These are phyloP conservation scores for Prunus salicina DNA, from an alignment of 306 rosid species.

Conservation along the genomic window DNA sequence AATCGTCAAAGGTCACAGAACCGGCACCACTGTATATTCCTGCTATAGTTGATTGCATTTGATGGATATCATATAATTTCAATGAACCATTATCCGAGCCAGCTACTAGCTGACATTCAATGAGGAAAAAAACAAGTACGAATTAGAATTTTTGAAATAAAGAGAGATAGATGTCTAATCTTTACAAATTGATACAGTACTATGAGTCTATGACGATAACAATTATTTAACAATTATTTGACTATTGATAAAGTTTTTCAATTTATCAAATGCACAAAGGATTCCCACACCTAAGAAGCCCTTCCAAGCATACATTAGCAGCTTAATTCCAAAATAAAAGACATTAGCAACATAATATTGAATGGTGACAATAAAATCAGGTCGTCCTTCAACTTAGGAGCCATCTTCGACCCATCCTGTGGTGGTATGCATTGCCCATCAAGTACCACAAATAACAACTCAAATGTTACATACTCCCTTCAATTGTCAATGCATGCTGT, in stretches of 20 bases:
- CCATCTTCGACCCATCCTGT: not conserved
- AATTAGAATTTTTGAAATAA: slow-evolving; percentile 18
- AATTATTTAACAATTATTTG: not conserved
- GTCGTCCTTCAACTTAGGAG: not conserved
- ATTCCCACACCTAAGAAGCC: no score
- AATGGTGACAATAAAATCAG: not conserved
- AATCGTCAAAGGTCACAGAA: slow-evolving; percentile 61
- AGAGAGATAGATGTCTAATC: not conserved
- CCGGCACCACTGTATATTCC: slow-evolving; percentile 41
- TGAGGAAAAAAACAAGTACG: slow-evolving; percentile 13
- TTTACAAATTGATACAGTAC: not conserved
- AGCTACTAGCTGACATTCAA: slow-evolving; percentile 74
- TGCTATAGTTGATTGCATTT: slow-evolving; percentile 27
- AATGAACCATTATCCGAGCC: slow-evolving; percentile 87
- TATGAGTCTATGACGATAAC: not conserved
- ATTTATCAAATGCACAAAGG: no score
- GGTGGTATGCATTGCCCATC: not conserved
- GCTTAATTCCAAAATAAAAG: not conserved
- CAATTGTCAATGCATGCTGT: not conserved
- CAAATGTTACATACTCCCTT: not conserved
- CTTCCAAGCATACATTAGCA: no score
- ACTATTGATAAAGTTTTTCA: no score
- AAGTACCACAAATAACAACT: not conserved
- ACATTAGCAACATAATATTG: not conserved
- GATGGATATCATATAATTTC: slow-evolving; percentile 64